phyloP scores from a whole-genome alignment of 1,284 basidiomycete genomes.

The Leccinum solheimii region DNA sequence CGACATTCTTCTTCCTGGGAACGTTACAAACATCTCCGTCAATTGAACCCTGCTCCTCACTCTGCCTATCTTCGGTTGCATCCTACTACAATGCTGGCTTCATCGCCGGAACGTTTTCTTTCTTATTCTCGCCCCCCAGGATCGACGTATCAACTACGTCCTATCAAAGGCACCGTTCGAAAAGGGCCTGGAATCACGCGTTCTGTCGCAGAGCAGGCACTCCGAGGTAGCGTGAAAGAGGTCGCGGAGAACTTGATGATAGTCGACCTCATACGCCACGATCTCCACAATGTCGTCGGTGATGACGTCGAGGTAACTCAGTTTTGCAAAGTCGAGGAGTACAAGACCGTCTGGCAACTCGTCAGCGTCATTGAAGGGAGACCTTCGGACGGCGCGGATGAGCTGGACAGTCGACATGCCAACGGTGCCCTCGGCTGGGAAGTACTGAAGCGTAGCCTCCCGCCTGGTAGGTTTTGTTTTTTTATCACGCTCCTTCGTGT shows the following conservation, averaged over 20 bases:
- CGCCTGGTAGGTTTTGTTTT: constrained; percentile 68
- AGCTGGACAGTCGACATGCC: constrained; percentile 29
- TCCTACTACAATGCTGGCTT: constrained; percentile 68
- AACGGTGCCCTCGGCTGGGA: constrained; percentile 70
- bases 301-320: constrained; percentile 80
- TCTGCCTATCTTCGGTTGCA: constrained; percentile 79
- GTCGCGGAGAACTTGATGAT: constrained; percentile 99
- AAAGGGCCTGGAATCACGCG: constrained; percentile 65
- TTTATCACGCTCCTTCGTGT: not conserved
- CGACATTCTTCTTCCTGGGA: constrained; percentile 62
- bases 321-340: constrained; percentile 90
- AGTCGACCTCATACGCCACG: constrained; percentile 94
- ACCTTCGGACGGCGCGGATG: constrained; percentile 33
- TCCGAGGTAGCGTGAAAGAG: constrained; percentile 85
- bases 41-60: constrained; percentile 89
- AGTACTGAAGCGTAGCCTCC: constrained; percentile 76
- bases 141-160: constrained; percentile 79
- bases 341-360: constrained; percentile 94
- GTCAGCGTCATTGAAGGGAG: constrained; percentile 90
- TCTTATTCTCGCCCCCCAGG: constrained; percentile 73
- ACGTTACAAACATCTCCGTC: constrained; percentile 70
- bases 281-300: constrained; percentile 79
- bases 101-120: constrained; percentile 93
- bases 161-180: constrained; percentile 91
- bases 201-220: constrained; percentile 58